A percentile compares a stretch with the other conserved stretches of the same genome.
Evolutionary conservation across 73 alveolate genomes (phyloP).

Genomic region (Strombidium stylifer): DNA sequence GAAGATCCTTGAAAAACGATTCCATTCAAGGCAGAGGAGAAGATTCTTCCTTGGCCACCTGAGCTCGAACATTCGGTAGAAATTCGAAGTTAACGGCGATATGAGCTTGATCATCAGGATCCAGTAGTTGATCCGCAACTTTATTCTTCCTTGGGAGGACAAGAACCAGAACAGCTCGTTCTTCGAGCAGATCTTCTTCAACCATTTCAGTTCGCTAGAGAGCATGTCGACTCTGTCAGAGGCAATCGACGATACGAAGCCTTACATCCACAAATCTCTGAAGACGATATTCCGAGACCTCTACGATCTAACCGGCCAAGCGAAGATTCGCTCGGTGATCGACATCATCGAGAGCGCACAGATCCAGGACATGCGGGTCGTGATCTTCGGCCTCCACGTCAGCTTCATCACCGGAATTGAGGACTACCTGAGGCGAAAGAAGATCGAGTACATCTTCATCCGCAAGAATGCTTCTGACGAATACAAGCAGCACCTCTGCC

Average conservation of each 20-base stretch:
- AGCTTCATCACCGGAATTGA: slow-evolving; percentile 16
- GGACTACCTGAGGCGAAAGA: slow-evolving; percentile 5
- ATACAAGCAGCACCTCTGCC: slow-evolving; percentile 6
- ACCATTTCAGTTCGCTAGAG: not conserved
- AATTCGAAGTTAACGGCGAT: slow-evolving; percentile 17
- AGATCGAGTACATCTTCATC: not conserved
- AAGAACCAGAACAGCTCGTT: not conserved
- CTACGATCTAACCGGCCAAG: slow-evolving; percentile 12
- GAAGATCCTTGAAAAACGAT: slow-evolving; percentile 11
- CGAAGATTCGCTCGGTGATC: not conserved
- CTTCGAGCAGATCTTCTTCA: slow-evolving; percentile 17
- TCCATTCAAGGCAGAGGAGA: slow-evolving; percentile 1
- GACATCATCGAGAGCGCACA: slow-evolving; percentile 12
- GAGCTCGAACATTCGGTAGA: slow-evolving; percentile 9
- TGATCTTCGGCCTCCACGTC: slow-evolving; percentile 16
- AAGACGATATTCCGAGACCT: slow-evolving; percentile 8
- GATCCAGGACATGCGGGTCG: slow-evolving; percentile 4
- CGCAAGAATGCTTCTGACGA: slow-evolving; percentile 19
- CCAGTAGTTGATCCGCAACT: not conserved
- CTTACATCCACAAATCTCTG: not conserved
- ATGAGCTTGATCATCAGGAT: slow-evolving; percentile 1
- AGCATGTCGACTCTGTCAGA: slow-evolving; percentile 11
- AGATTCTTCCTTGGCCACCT: not conserved
- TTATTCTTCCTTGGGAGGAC: slow-evolving; percentile 24
- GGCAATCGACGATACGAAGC: slow-evolving; percentile 17